Evolutionary conservation across 345 rosid species (phyloP), one percentile per base, ranked within the genome.

Genomic region (Heritiera fomes): DNA sequence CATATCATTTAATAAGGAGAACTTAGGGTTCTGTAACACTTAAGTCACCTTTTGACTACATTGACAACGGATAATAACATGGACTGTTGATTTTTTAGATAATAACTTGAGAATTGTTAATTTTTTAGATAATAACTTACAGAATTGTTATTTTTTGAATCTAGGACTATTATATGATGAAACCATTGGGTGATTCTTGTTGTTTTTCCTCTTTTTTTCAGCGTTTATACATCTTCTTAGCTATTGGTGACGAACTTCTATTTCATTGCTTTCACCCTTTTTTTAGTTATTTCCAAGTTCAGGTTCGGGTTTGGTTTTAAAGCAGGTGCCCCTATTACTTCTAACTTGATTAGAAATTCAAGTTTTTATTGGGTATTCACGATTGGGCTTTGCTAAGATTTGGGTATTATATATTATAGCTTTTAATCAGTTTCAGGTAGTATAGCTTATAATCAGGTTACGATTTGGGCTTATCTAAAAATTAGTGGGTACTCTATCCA

Each of bases 131-230:
- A 34, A 34, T 34, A 34, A 34, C 38, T 34, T 34, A 34, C 3
- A 34, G 38, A 34, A 34, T 34, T 34, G 38, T 34, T 1, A 55
- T 55, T 64, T 64, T 64, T 7, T 18, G 47, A 40, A 40, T 40
- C 70, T 65, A 38, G 6, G 70, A 40, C 70, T 40, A 65, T 17
- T 17, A 7, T 65, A 68, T 68, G 38, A 45, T 20, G 73, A 68
- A 68, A 46, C 5, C 2, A 20, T 68, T 68, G 55, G 55, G 73
- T 45, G 53, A 20, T 45, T 45, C 17, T 43, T 2, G 34, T 53
- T n/a, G 8, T 46, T 46, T 20, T 43, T 45, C 55, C 34, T 7
- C 28, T n/a, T 43, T 10, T 20, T 34, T 34, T 55, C 7, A 6
- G 6, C 17, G 9, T 63, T 67, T 67, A 4, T 20, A 11, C 14